A percentile compares a stretch with the other conserved stretches of the same genome.
Evolutionary conservation across 768 basidiomycete genomes (phyloP).

Genomic region (Pluteus cervinus): DNA sequence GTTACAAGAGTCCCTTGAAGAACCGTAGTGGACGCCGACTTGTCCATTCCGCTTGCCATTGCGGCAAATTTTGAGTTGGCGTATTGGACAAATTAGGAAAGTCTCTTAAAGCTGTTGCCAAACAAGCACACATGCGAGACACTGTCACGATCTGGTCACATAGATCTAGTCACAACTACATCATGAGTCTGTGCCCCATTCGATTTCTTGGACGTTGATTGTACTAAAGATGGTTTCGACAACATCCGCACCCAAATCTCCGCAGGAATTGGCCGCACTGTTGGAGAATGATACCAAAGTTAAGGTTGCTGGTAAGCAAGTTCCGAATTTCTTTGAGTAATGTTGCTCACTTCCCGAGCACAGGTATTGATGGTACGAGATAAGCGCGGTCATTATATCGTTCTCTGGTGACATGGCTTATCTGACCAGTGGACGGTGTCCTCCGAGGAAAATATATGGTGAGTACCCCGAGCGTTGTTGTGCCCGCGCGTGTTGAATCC

Average conservation of each 20-base stretch:
- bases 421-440: conserved; percentile 78
- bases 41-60: conserved; percentile 18
- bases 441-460: conserved; percentile 95
- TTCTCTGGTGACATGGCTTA: background rate
- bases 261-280: conserved; percentile 50
- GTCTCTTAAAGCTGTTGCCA: background rate
- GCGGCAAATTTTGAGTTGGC: background rate
- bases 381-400: background rate
- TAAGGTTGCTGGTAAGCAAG: conserved; percentile 76
- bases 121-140: conserved; percentile 1
- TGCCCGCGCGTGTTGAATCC: conserved; percentile 5
- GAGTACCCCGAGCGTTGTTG: background rate
- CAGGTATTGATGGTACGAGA: too few relatives aligned
- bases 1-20: conserved; percentile 54
- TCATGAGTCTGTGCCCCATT: too few relatives aligned
- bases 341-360: too few relatives aligned
- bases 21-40: conserved; percentile 34
- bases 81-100: background rate
- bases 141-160: too few relatives aligned
- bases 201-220: too few relatives aligned
- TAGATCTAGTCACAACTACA: too few relatives aligned
- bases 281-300: conserved; percentile 72
- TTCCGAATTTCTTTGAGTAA: too few relatives aligned
- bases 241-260: conserved; percentile 23
- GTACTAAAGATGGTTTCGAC: conserved; percentile 16